A percentile compares a stretch with the other conserved stretches of the same genome.
Evolutionary conservation across 1,284 basidiomycete genomes (phyloP).

Genomic region (Heterobasidion parviporum): DNA sequence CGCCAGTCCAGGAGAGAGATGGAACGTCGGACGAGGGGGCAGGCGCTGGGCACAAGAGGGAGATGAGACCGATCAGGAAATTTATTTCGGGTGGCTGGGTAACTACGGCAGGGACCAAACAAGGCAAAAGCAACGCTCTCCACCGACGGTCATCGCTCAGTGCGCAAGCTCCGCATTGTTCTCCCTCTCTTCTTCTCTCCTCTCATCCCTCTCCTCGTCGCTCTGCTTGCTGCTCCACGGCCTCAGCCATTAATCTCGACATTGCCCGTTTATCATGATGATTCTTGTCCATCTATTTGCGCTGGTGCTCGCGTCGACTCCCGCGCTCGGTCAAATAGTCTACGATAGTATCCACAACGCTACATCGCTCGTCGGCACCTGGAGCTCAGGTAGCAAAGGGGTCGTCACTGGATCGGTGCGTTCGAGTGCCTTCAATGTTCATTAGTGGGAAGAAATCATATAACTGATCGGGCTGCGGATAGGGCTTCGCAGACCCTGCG

Average conservation of each 20-base stretch:
- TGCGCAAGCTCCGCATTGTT: background rate
- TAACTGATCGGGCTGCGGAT: background rate
- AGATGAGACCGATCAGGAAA: background rate
- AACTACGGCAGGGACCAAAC: background rate
- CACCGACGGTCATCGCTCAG: background rate
- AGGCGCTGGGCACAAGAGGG: background rate
- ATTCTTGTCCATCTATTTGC: constrained; percentile 27
- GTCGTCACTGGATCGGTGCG: constrained; percentile 82
- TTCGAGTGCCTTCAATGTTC: constrained; percentile 14
- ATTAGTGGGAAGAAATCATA: background rate
- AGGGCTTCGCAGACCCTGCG: constrained; percentile 80
- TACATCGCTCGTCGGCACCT: constrained; percentile 70
- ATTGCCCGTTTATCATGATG: constrained; percentile 10
- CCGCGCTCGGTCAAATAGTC: constrained; percentile 31
- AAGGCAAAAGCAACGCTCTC: constrained; percentile 1
- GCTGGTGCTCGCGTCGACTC: constrained; percentile 18
- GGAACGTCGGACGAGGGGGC: too few species aligned
- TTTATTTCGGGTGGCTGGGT: background rate
- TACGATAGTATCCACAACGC: constrained; percentile 42
- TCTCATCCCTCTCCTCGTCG: constrained; percentile 4
- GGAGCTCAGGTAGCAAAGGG: constrained; percentile 70
- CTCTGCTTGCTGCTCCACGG: background rate
- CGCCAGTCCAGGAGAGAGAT: too few species aligned
- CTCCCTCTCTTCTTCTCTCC: background rate
- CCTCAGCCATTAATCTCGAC: background rate